These are phyloP conservation scores for Termitomyces sp. DNA, from an alignment of 768 basidiomycete genomes.

Conservation along the genomic window DNA sequence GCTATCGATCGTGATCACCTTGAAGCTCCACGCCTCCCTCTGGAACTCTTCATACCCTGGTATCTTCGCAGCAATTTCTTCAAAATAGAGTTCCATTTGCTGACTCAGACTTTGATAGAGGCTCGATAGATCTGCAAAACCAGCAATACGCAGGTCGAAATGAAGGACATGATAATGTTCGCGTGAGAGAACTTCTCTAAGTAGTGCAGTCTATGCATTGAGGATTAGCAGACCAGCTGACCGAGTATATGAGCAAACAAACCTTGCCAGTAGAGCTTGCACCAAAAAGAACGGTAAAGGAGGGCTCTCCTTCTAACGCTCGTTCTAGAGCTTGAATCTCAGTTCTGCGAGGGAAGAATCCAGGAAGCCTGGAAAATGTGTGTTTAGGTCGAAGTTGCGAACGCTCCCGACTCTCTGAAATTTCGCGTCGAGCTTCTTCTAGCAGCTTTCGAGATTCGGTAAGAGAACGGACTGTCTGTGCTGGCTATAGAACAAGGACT, in stretches of 20 bases:
- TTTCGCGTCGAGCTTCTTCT: constrained; percentile 73
- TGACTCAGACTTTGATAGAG: constrained; percentile 71
- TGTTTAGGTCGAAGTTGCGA: constrained; percentile 66
- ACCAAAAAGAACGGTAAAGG: constrained; percentile 77
- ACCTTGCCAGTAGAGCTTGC: constrained; percentile 82
- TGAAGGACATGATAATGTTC: constrained; percentile 74
- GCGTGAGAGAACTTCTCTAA: constrained; percentile 69
- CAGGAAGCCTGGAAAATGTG: constrained; percentile 71
- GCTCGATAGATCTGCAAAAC: constrained; percentile 76
- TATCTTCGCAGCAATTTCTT: constrained; percentile 48
- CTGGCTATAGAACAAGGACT: constrained; percentile 43
- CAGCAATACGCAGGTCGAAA: constrained; percentile 79
- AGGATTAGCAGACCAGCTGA: background rate
- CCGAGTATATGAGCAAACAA: background rate
- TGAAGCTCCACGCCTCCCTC: constrained; percentile 75
- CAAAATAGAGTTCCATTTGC: constrained; percentile 81
- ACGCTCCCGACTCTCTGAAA: constrained; percentile 61
- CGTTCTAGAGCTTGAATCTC: constrained; percentile 65
- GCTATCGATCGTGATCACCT: constrained; percentile 37
- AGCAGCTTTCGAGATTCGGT: constrained; percentile 72
- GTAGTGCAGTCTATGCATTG: constrained; percentile 60
- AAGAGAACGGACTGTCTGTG: constrained; percentile 71
- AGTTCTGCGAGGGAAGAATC: constrained; percentile 63
- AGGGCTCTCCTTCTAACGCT: constrained; percentile 62
- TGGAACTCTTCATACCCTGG: constrained; percentile 69